Evolutionary conservation across 2,329 filamentous ascomycete species (phyloP), one percentile per base, ranked within the genome.

Genomic region (Tolypocladium tundrense): DNA sequence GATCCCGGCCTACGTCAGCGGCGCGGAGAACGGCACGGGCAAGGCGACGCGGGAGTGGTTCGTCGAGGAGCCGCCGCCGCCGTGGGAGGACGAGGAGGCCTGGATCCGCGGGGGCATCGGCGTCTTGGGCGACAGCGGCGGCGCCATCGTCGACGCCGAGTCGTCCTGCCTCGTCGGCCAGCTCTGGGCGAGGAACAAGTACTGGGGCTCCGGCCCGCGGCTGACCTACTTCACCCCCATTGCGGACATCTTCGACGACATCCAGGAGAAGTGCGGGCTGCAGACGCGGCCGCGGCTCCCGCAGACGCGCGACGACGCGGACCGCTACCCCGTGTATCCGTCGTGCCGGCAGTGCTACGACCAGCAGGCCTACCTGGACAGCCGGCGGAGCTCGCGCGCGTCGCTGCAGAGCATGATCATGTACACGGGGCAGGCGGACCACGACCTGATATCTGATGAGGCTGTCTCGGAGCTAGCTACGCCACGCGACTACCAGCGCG

Each of bases 31-130:
- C 51, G 72, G 73, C 5, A 77, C 75, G 0, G 68, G 69, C 2
- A 76, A 72, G 56, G 70, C 71, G 3, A 77, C 76, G 4, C 67
- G 75, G 7, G 76, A 78, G 63, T 78, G 76, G 76, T 78, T 73
- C 56, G 65, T 78, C 24, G 75, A 78, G 60, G 73, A 76, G 59
- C 70, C 72, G 2, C 67, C 41, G 4, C 39, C 41, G 4, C 33
- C 67, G 0, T 65, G 64, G n/a, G 72, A 74, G 11, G 62, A 75
- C 50, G 74, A 76, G 43, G 72, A 77, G 14, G 69, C 64, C 11
- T 78, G 75, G 75, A 77, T 78, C 54, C 69, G 73, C 2, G 74
- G 75, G 4, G 76, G 76, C 35, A 75, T 78, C 13, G 75, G 76
- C 19, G 73, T 77, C 9, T 67, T 69, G 52, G 76, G 76, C 11